Evolutionary conservation across 305 asterid genomes (phyloP), one percentile per base, ranked within the genome.

Genomic region (Fraxinus paxiana): DNA sequence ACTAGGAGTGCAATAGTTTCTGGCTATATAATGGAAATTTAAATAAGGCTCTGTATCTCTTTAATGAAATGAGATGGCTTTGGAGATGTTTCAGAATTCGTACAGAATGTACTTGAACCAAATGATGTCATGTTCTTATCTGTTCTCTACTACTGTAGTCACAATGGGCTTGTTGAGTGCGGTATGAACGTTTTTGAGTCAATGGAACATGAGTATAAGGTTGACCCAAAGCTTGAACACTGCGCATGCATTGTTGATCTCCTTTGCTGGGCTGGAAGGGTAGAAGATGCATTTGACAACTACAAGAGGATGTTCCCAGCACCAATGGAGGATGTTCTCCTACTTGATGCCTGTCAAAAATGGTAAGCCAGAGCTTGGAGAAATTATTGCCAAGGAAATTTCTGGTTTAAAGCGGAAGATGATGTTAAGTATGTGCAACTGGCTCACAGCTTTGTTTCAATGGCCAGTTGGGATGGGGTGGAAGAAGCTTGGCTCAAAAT

Each of bases 1-100:
- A 91, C 97, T 59, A 90, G 97, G 97, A 94, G 93, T 83, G 93
- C 97, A 75, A 87, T 92, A 61, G 91, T 93, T 80, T 90, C 92
- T 28, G 93, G 91, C 37, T 86, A 88, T 78, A 92, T 70, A 87
- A 84, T 22, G 97, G 93, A 33, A 78, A 89, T 86, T 84, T 93
- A 59, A 70, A 56, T 15, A 82, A 86, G 78, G 92, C 94, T 2
- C 75, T 92, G 74, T 76, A 28, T 80, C 73, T 92, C 46, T 92
- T 92, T 84, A 89, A 88, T 37, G 91, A 90, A 78, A 93, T 93
- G 97, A 90, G 56, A 79, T 81, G 71, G 97, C 97, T 33, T 77
- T 93, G 83, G 90, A 88, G 72, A 84, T 94, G 90, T 94, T 85
- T 83, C 83, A 0, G 43, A 85, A 83, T 91, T 86, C 80, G 80